phyloP scores from a whole-genome alignment of 2,329 filamentous ascomycete species.

The Xylariales sp. region DNA sequence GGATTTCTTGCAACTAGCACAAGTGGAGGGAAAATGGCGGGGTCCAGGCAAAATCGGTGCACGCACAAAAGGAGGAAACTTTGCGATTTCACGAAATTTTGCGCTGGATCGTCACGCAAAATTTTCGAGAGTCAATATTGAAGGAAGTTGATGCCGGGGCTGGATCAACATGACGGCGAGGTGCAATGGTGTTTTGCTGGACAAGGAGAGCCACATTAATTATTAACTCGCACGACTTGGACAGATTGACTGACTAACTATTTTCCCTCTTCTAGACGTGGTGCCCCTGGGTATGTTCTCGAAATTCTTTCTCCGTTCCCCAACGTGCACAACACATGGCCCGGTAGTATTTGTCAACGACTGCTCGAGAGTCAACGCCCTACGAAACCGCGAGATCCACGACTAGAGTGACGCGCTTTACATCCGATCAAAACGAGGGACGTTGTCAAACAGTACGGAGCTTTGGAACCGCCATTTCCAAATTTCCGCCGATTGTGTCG shows the following conservation, averaged over 20 bases:
- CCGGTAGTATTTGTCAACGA: conserved; percentile 19
- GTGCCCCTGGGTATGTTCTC: conserved; percentile 74
- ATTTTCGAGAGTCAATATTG: not conserved
- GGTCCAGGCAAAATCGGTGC: conserved; percentile 13
- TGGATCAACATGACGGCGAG: not conserved
- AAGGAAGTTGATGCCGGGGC: not conserved
- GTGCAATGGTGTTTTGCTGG: conserved; percentile 7
- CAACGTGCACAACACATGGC: not conserved
- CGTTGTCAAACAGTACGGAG: not conserved
- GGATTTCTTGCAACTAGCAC: conserved; percentile 1
- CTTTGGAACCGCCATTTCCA: not conserved
- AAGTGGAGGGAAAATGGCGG: conserved; percentile 33
- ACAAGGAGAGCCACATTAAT: not conserved
- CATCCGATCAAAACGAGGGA: not conserved
- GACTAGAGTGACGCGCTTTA: not conserved
- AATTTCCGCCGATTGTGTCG: not conserved
- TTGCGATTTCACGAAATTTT: not conserved
- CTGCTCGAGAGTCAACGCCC: conserved; percentile 12
- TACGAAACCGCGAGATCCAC: not conserved
- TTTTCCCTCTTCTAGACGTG: conserved; percentile 65
- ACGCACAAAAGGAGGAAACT: conserved; percentile 2
- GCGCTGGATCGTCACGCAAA: not conserved
- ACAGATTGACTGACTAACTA: conserved; percentile 36
- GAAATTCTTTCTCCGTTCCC: not conserved
- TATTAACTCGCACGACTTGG: not conserved